These are phyloP conservation scores for Beauveria sp. DNA, from an alignment of 2,329 filamentous ascomycete species.

Conservation along the genomic window DNA sequence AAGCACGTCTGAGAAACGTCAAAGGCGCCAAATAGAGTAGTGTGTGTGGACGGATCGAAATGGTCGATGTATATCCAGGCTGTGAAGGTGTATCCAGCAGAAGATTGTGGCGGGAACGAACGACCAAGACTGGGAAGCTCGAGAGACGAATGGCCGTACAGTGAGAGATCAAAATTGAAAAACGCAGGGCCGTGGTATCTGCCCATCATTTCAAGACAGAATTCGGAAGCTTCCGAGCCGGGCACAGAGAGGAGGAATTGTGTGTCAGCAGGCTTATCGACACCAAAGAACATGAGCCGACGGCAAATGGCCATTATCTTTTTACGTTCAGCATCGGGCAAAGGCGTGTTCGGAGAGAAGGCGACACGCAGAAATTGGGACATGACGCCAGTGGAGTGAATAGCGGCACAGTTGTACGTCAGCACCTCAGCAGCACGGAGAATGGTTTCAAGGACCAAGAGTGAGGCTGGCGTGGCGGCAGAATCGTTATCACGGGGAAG, in stretches of 20 bases:
- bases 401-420: slow-evolving; percentile 59
- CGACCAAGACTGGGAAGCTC: slow-evolving; percentile 83
- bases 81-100: slow-evolving; percentile 81
- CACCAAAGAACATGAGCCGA: slow-evolving; percentile 64
- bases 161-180: slow-evolving; percentile 88
- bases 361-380: slow-evolving; percentile 57
- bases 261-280: slow-evolving; percentile 75
- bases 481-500: slow-evolving; percentile 42
- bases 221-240: slow-evolving; percentile 52
- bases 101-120: slow-evolving; percentile 71
- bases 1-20: slow-evolving; percentile 91
- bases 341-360: slow-evolving; percentile 43
- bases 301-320: slow-evolving; percentile 61
- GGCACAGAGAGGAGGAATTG: slow-evolving; percentile 58
- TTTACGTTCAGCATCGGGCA: slow-evolving; percentile 48
- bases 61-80: slow-evolving; percentile 84
- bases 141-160: slow-evolving; percentile 81
- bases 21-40: slow-evolving; percentile 92
- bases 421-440: slow-evolving; percentile 51
- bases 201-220: slow-evolving; percentile 65
- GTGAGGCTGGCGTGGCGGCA: slow-evolving; percentile 44
- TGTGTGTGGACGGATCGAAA: slow-evolving; percentile 80
- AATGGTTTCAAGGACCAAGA: slow-evolving; percentile 60
- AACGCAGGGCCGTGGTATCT: slow-evolving; percentile 71
- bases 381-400: slow-evolving; percentile 66